phyloP scores from a whole-genome alignment of 1,284 basidiomycete genomes.

The Pulveroboletus sp. region DNA sequence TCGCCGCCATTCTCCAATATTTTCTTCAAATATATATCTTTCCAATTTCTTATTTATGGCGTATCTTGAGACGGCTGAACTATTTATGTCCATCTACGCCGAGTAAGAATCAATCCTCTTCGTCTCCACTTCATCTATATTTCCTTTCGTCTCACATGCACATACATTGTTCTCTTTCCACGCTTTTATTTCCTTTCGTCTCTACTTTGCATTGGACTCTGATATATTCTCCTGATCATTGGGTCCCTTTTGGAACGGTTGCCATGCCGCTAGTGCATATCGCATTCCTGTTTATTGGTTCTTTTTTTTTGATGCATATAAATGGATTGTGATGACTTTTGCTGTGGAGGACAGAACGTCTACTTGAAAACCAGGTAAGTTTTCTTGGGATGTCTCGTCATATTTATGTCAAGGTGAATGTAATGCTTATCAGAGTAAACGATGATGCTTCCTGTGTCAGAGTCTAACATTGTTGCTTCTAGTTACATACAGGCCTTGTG shows the following conservation, averaged over 20 bases:
- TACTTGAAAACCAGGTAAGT: background rate
- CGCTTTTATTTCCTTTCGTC: conserved; percentile 1
- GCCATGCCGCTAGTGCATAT: conserved; percentile 26
- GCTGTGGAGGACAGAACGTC: background rate
- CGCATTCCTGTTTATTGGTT: conserved; percentile 22
- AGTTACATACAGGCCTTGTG: no score
- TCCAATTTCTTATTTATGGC: conserved; percentile 32
- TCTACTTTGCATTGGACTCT: conserved; percentile 23
- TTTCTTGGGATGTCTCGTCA: background rate
- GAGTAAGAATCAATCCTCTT: conserved; percentile 10
- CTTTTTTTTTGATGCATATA: conserved; percentile 15
- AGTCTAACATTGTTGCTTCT: background rate
- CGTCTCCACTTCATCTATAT: background rate
- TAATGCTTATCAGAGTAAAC: no score
- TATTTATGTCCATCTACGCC: conserved; percentile 40
- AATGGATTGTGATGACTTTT: conserved; percentile 14
- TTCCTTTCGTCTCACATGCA: conserved; percentile 1
- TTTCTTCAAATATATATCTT: conserved; percentile 19
- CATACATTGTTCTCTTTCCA: conserved; percentile 8
- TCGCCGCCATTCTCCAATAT: conserved; percentile 21
- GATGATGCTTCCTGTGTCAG: background rate
- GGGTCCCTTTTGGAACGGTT: conserved; percentile 22
- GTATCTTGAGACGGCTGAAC: conserved; percentile 29
- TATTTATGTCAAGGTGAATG: no score
- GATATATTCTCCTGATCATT: conserved; percentile 8